A percentile compares a stretch with the other conserved stretches of the same genome.
These are phyloP conservation scores for Hanseniaspora valbyensis DNA, from an alignment of 805 yeast species.

Conservation along the genomic window DNA sequence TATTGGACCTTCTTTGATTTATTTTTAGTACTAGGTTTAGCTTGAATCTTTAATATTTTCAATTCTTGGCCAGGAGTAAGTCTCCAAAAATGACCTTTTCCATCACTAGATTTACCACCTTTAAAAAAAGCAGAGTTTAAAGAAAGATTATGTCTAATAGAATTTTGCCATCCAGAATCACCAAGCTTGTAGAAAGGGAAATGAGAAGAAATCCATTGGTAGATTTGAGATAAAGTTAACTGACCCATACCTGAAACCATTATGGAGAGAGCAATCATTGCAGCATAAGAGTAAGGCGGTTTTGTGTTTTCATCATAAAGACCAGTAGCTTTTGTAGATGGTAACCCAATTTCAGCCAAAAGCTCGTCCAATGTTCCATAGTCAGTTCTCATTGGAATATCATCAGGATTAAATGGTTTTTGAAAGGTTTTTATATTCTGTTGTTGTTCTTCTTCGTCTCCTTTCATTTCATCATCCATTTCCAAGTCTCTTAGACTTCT, in stretches of 20 bases:
- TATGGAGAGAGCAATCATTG: conserved; percentile 85
- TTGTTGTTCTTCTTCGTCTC: background rate
- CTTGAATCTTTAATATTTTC: conserved; percentile 51
- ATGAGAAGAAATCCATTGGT: conserved; percentile 81
- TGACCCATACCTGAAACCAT: conserved; percentile 63
- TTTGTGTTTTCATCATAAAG: conserved; percentile 32
- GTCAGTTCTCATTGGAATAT: conserved; percentile 12
- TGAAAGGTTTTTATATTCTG: background rate
- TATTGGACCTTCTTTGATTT: conserved; percentile 31
- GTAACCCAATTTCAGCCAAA: conserved; percentile 9
- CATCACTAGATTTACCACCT: conserved; percentile 78
- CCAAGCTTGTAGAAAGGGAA: conserved; percentile 72
- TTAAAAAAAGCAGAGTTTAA: conserved; percentile 87
- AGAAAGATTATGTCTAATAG: conserved; percentile 87
- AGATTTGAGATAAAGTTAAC: conserved; percentile 72
- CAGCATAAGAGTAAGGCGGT: conserved; percentile 92
- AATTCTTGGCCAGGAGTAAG: conserved; percentile 74
- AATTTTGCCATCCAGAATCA: conserved; percentile 95
- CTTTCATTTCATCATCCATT: background rate
- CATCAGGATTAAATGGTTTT: conserved; percentile 20
- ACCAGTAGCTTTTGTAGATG: conserved; percentile 13
- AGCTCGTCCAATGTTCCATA: conserved; percentile 14
- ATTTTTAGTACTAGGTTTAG: conserved; percentile 29
- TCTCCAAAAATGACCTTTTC: conserved; percentile 84
- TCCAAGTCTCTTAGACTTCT: background rate